Base-by-base conservation (phyloP, 768 basidiomycete genomes). In the Sistotremastrum niveocremeum region DNA sequence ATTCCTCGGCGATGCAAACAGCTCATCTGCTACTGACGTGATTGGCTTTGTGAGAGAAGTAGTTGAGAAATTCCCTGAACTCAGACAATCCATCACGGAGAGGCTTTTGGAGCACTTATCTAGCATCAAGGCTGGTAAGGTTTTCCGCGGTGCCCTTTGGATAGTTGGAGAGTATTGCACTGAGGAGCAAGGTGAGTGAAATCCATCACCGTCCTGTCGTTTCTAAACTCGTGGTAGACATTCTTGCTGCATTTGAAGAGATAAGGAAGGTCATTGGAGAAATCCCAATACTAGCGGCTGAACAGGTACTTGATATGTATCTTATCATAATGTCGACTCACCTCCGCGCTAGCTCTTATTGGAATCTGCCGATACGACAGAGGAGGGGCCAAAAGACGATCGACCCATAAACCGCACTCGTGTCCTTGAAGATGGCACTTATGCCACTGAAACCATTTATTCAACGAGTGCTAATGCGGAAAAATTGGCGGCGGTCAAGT, bases 71-170 rank as follows among this genome's bases (percentile, higher is more conserved):
- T 97, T 98, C 77, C 90, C 94, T 1, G 65, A 74, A 44, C 75
- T 98, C 6, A 83, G 93, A 6, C 57, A 70, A 2, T 74, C 84
- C 6, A 89, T 98, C 53, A 81, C 81, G 48, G 80, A 86, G 57
- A 91, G 89, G 57, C 77, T 98, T 44, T 77, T 83, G 41, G 65
- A 74, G 32, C 84, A 87, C 0, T 78, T 97, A 41, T 56, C 72
- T 46, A 87, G 88, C 50, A 88, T 97, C 66, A 91, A 91, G 62
- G 91, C 87, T 1, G 91, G 91, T 46, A 98, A 97, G 62, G 93
- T 98, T 28, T 97, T 86, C 72, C 81, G 91, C 4, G 95, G 94
- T 5, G 76, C 97, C 11, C 73, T 98, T 41, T 98, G 95, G 94
- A 95, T 98, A 52, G 71, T 97, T n/a, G 94, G 95, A 51, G 94